Conservation (phyloP, 2,329 filamentous ascomycete genomes). For the Zopfia rhizophila region DNA sequence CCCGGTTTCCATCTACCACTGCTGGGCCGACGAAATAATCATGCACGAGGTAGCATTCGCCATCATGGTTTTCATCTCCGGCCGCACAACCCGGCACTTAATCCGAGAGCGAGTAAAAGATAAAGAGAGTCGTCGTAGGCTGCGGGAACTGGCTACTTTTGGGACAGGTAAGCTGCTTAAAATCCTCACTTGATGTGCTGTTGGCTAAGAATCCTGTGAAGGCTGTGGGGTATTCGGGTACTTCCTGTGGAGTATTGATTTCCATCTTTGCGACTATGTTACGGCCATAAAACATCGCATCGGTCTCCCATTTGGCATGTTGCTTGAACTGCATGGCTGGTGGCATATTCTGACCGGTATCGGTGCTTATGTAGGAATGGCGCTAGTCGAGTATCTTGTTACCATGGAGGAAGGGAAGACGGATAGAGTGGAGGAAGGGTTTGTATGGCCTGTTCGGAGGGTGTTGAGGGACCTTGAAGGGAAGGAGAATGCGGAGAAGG, state of each 20-base stretch:
- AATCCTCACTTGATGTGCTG: background rate
- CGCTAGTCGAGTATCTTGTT: constrained; percentile 49
- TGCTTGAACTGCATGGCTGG: constrained; percentile 71
- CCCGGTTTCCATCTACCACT: constrained; percentile 48
- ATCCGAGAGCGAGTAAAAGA: constrained; percentile 40
- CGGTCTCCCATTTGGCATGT: constrained; percentile 66
- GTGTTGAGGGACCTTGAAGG: constrained; percentile 43
- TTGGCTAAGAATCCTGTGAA: constrained; percentile 51
- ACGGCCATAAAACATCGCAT: constrained; percentile 57
- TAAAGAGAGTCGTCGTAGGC: constrained; percentile 29
- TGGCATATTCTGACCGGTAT: constrained; percentile 71
- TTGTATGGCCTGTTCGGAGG: constrained; percentile 48
- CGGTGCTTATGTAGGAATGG: constrained; percentile 58
- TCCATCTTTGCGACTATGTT: constrained; percentile 62
- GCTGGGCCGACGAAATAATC: constrained; percentile 52
- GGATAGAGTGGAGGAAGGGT: constrained; percentile 41
- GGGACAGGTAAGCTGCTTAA: constrained; percentile 35
- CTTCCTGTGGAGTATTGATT: constrained; percentile 67
- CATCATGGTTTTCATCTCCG: constrained; percentile 54
- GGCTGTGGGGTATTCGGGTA: constrained; percentile 62
- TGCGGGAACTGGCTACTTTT: constrained; percentile 39
- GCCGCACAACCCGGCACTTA: constrained; percentile 36
- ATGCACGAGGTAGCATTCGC: constrained; percentile 53
- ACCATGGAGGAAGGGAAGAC: constrained; percentile 42
- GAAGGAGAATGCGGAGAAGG: constrained; percentile 6